Evolutionary conservation across 2,329 filamentous ascomycete species (phyloP).

Genomic region (Ascochyta lentis): DNA sequence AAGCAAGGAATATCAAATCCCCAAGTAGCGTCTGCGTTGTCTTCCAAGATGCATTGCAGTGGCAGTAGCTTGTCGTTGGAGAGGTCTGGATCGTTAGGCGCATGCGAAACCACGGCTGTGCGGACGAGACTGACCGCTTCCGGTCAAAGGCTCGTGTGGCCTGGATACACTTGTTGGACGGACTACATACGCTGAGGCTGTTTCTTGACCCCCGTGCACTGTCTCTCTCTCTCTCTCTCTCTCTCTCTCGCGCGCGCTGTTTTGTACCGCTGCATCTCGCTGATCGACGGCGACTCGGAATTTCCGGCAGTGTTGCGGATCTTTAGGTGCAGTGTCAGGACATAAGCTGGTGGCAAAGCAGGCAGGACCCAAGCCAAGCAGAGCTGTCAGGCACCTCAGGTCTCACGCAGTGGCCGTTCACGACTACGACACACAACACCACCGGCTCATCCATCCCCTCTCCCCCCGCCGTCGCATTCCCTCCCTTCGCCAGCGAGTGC

Average conservation of each 20-base stretch:
- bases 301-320: conserved; percentile 23
- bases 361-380: conserved; percentile 21
- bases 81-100: conserved; percentile 21
- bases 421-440: conserved; percentile 21
- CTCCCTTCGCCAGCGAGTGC: conserved; percentile 8
- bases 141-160: not conserved
- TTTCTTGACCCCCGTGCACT: conserved; percentile 3
- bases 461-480: conserved; percentile 19
- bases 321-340: conserved; percentile 8
- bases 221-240: not conserved
- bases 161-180: conserved; percentile 9
- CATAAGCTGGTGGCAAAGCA: conserved; percentile 26
- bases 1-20: conserved; percentile 11
- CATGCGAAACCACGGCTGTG: not conserved
- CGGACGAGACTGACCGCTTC: conserved; percentile 16
- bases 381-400: conserved; percentile 24
- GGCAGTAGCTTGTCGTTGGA: conserved; percentile 13
- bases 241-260: not conserved
- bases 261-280: conserved; percentile 2
- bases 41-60: conserved; percentile 15
- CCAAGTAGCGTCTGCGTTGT: conserved; percentile 15
- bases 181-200: conserved; percentile 1
- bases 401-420: conserved; percentile 24
- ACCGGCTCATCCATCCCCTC: conserved; percentile 8
- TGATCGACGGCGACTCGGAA: conserved; percentile 18